Conservation (phyloP, 768 basidiomycete genomes). For the Psilocybe cyanescens region DNA sequence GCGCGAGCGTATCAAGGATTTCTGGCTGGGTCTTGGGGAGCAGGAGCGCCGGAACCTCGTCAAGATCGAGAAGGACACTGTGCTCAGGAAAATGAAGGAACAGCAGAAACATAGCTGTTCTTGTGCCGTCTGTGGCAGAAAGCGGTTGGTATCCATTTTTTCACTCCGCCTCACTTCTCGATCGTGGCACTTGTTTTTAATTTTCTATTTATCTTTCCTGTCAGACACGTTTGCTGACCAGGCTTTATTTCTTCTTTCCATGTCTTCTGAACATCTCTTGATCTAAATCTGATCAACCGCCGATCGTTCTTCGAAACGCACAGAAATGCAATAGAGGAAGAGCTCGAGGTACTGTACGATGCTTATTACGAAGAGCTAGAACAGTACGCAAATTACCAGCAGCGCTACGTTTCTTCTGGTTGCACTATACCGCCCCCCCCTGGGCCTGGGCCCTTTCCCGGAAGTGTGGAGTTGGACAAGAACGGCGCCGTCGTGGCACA, state of each 20-base stretch:
- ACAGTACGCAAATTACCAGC: constrained; percentile 98
- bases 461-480: constrained; percentile 95
- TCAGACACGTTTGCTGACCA: constrained; percentile 21
- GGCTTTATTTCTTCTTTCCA: constrained; percentile 20
- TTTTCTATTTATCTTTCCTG: constrained; percentile 14
- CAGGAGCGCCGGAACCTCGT: constrained; percentile 90
- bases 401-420: constrained; percentile 91
- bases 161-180: constrained; percentile 15
- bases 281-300: constrained; percentile 32
- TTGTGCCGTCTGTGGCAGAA: constrained; percentile 95
- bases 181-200: constrained; percentile 20
- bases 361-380: constrained; percentile 99
- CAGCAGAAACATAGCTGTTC: constrained; percentile 96
- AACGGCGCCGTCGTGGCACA: constrained; percentile 60
- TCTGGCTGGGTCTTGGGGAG: constrained; percentile 94
- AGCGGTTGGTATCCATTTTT: constrained; percentile 58
- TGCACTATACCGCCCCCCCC: constrained; percentile 90
- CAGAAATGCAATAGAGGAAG: constrained; percentile 98
- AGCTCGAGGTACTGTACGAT: constrained; percentile 99
- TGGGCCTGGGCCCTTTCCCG: constrained; percentile 97
- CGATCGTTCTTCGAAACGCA: constrained; percentile 26
- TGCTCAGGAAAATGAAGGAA: constrained; percentile 99
- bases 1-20: constrained; percentile 96
- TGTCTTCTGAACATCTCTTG: constrained; percentile 29
- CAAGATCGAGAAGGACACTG: constrained; percentile 98